A percentile compares a stretch with the other conserved stretches of the same genome.
Evolutionary conservation across 495 filamentous ascomycete genomes (phyloP).

Genomic region (Hypomontagnella submonticulosa): DNA sequence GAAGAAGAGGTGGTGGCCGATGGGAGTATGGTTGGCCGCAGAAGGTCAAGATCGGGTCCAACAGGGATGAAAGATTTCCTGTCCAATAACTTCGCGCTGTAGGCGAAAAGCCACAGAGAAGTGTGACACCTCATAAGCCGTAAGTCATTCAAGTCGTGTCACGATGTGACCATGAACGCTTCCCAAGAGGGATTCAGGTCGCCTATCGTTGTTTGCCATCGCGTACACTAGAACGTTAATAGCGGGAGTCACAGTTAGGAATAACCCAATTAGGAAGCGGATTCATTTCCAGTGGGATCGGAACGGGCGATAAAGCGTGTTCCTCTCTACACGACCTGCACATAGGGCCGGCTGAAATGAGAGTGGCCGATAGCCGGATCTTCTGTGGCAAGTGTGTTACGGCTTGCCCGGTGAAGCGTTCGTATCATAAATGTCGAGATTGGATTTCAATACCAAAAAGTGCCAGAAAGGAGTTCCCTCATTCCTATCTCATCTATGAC

Average conservation of each 20-base stretch:
- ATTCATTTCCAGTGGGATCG: conserved; percentile 9
- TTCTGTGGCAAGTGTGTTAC: too few relatives aligned
- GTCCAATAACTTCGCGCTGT: conserved; percentile 43
- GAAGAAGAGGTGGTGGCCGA: not conserved
- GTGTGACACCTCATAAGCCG: conserved; percentile 23
- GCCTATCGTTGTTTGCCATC: conserved; percentile 10
- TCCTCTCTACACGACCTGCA: not conserved
- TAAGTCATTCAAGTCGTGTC: conserved; percentile 29
- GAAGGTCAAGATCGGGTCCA: conserved; percentile 23
- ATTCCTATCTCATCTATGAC: too few relatives aligned
- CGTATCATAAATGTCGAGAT: too few relatives aligned
- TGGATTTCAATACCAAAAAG: too few relatives aligned
- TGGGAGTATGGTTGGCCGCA: conserved; percentile 4
- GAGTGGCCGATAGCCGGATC: too few relatives aligned
- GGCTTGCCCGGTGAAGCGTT: too few relatives aligned
- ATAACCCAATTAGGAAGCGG: conserved; percentile 8
- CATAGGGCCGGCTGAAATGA: not conserved
- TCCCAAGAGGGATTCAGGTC: conserved; percentile 1
- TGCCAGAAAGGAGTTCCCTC: too few relatives aligned
- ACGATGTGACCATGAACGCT: conserved; percentile 29
- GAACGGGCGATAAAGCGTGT: conserved; percentile 6
- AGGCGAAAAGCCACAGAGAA: conserved; percentile 43
- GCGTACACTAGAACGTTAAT: not conserved
- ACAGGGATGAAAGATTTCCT: conserved; percentile 15
- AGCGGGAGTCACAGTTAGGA: not conserved